Evolutionary conservation across 176 grass and related monocot species (phyloP), one percentile per base, ranked within the genome.

Genomic region (Luzula sylvatica): DNA sequence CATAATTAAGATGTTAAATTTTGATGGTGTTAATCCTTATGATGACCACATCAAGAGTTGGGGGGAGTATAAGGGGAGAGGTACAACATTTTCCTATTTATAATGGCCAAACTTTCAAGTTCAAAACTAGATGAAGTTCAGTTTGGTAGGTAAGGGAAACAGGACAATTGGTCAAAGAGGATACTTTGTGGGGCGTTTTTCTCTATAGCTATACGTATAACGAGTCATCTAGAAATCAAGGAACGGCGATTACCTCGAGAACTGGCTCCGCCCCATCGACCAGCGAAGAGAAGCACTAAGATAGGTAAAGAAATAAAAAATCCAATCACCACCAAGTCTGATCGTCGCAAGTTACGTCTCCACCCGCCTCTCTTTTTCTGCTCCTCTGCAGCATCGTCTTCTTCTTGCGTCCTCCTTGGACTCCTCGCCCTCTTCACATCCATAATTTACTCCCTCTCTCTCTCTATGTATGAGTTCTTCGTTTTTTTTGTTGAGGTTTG

Each of bases 351-450:
- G 23, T 52, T 73, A 29, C 78, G 48, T 53, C 78, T 65, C 85
- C 79, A 88, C 66, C 39, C 70, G 22, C 27, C 54, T 20, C 55
- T 35, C 67, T 44, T 76, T 60, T 57, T 89, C 51, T 83, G 71
- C 6, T 79, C 75, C 3, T 76, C 30, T 17, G 40, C 38, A 23
- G 24, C 59, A 26, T 59, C 55, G 7, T 71, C 53, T 13, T 35
- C 68, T 39, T 49, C 44, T 40, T 13, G 41, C 40, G 26, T 65
- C 45, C 74, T 65, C 71, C 79, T 80, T 14, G 79, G 79, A 69
- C 85, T 83, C 75, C 64, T 81, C 47, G 45, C 53, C 71, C 75
- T 49, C 75, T 80, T 87, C 74, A 83, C n/a, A 70, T 87, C 70
- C 74, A 87, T 83, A 15, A 9, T 11, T 20, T 26, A 39, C 20